These are phyloP conservation scores for Pelagomonas calceolata DNA, from an alignment of 108 stramenopile species.

Conservation along the genomic window DNA sequence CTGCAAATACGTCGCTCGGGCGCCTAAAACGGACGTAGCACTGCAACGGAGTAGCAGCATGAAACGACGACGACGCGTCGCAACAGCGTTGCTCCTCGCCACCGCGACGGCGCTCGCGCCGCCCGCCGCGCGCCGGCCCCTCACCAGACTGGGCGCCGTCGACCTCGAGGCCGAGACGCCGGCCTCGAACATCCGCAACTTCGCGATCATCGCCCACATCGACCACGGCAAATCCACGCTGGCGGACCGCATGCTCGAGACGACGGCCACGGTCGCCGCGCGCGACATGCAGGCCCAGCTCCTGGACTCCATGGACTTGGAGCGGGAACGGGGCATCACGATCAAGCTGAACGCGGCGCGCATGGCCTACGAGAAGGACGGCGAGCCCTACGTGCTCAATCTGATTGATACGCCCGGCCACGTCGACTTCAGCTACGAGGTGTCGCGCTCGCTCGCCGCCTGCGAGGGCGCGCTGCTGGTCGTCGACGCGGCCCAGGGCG, in stretches of 20 bases:
- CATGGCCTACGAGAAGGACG: conserved; percentile 75
- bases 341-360: conserved; percentile 96
- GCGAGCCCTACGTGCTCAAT: conserved; percentile 66
- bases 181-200: conserved; percentile 98
- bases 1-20: too few species aligned
- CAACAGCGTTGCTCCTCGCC: too few species aligned
- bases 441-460: conserved; percentile 85
- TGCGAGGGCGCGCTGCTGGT: conserved; percentile 98
- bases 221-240: conserved; percentile 96
- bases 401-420: conserved; percentile 69
- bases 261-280: conserved; percentile 49
- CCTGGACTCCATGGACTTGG: conserved; percentile 92
- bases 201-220: conserved; percentile 87
- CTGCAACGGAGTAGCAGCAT: too few species aligned
- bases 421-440: conserved; percentile 94
- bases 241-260: conserved; percentile 83
- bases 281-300: conserved; percentile 85
- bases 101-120: too few species aligned
- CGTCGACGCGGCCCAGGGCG: conserved; percentile 95
- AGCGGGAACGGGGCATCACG: conserved; percentile 95
- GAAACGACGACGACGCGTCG: too few species aligned
- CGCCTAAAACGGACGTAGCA: too few species aligned
- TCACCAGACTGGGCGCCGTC: too few species aligned
- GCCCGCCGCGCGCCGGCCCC: too few species aligned
- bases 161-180: too few species aligned